Conservation (phyloP, 805 yeast species). For the Saccharomycopsis sp. region DNA sequence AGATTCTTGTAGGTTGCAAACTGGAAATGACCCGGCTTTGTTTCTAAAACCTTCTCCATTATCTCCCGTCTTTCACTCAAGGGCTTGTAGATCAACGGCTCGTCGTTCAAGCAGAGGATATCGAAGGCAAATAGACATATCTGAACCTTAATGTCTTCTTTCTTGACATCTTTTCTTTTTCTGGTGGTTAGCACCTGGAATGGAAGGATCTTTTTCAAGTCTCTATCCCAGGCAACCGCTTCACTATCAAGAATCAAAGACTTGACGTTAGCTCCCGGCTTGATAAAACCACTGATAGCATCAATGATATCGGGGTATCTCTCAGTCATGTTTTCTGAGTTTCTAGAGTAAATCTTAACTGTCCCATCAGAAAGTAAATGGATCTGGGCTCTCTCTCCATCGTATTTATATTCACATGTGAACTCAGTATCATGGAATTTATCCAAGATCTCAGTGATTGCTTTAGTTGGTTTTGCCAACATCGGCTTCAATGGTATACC, state of each 20-base stretch:
- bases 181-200: conserved; percentile 91
- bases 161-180: conserved; percentile 87
- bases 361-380: conserved; percentile 63
- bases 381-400: conserved; percentile 96
- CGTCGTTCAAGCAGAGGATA: conserved; percentile 65
- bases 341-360: conserved; percentile 80
- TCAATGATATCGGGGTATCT: conserved; percentile 86
- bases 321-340: conserved; percentile 95
- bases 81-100: conserved; percentile 59
- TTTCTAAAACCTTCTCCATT: conserved; percentile 48
- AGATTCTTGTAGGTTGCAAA: conserved; percentile 75
- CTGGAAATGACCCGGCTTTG: conserved; percentile 70
- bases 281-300: conserved; percentile 55
- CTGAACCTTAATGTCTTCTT: conserved; percentile 79
- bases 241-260: conserved; percentile 87
- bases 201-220: conserved; percentile 73
- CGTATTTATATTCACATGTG: conserved; percentile 95
- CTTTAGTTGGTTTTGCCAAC: conserved; percentile 96
- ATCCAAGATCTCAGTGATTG: conserved; percentile 87
- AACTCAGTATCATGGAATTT: conserved; percentile 78
- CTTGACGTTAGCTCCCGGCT: conserved; percentile 31
- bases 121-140: conserved; percentile 94
- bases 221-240: conserved; percentile 95
- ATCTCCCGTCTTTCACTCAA: conserved; percentile 63
- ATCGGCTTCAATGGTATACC: conserved; percentile 96